Percentiles rank a stretch among this genome's conserved stretches.
phyloP scores from a whole-genome alignment of 345 rosid genomes.

The Erucastrum elatum region DNA sequence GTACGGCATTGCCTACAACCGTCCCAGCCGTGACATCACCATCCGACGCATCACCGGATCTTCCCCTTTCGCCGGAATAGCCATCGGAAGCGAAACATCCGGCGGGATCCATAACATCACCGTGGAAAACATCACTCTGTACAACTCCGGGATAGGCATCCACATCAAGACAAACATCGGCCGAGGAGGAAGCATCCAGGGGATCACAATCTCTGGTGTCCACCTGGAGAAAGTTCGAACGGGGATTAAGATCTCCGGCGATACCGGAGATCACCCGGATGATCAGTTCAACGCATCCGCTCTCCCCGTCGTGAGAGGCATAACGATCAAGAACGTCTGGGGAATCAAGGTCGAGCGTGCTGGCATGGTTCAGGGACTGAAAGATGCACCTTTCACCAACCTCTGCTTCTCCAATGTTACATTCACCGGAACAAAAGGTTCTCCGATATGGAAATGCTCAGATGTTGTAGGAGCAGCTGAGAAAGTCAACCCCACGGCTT shows the following conservation, averaged over 20 bases:
- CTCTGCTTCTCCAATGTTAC: constrained; percentile 69
- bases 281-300: constrained; percentile 60
- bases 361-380: constrained; percentile 62
- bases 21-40: constrained; percentile 71
- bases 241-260: constrained; percentile 73
- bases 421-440: constrained; percentile 45
- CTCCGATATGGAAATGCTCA: constrained; percentile 70
- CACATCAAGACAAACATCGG: constrained; percentile 79
- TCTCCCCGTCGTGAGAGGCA: constrained; percentile 58
- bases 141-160: constrained; percentile 63
- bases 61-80: constrained; percentile 77
- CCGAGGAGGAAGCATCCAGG: constrained; percentile 72
- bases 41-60: constrained; percentile 79
- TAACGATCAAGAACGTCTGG: constrained; percentile 57
- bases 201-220: constrained; percentile 53
- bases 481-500: constrained; percentile 70
- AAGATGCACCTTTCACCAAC: constrained; percentile 62
- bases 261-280: constrained; percentile 83
- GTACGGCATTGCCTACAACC: constrained; percentile 79
- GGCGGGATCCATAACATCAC: constrained; percentile 76
- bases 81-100: constrained; percentile 84
- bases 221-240: constrained; percentile 61
- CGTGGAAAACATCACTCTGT: constrained; percentile 68
- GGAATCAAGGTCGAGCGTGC: constrained; percentile 67
- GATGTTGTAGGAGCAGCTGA: constrained; percentile 62